Conservation (phyloP, 768 basidiomycete genomes). For the Coprinellus micaceus region DNA sequence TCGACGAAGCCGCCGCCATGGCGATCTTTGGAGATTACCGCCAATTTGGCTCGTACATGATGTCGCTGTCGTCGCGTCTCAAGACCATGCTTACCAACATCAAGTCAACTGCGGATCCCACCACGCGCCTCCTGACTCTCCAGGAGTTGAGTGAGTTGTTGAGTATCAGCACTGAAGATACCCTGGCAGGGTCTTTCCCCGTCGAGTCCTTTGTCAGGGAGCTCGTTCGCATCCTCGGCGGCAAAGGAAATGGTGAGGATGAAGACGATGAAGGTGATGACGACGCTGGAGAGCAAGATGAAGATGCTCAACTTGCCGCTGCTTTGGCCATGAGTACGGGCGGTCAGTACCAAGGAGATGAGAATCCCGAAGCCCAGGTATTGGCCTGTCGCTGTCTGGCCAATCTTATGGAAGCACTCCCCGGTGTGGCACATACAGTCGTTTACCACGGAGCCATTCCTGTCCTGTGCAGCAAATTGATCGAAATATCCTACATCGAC, state of each 20-base stretch:
- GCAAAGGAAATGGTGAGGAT: conserved; percentile 65
- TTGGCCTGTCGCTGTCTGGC: conserved; percentile 95
- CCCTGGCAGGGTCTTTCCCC: conserved; percentile 92
- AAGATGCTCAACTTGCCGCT: conserved; percentile 86
- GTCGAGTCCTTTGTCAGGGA: conserved; percentile 90
- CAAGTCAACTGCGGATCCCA: conserved; percentile 79
- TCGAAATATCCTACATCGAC: conserved; percentile 97
- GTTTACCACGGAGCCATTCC: conserved; percentile 99
- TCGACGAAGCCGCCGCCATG: conserved; percentile 71
- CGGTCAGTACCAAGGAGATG: conserved; percentile 68
- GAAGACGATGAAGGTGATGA: conserved; percentile 74
- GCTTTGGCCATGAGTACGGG: conserved; percentile 81
- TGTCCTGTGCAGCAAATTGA: conserved; percentile 93
- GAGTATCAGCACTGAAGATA: conserved; percentile 96
- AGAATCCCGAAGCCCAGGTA: conserved; percentile 90
- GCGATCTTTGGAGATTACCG: conserved; percentile 86
- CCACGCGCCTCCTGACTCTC: conserved; percentile 81
- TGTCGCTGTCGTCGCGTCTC: conserved; percentile 80
- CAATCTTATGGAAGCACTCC: conserved; percentile 98
- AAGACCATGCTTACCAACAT: conserved; percentile 90
- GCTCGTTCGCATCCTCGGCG: conserved; percentile 86
- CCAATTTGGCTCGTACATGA: conserved; percentile 89
- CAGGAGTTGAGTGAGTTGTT: conserved; percentile 94
- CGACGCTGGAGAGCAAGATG: conserved; percentile 64
- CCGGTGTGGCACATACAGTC: conserved; percentile 94